These are phyloP conservation scores for Nymphaea thermarum DNA, from an alignment of 164 flowering plant species.

Conservation along the genomic window DNA sequence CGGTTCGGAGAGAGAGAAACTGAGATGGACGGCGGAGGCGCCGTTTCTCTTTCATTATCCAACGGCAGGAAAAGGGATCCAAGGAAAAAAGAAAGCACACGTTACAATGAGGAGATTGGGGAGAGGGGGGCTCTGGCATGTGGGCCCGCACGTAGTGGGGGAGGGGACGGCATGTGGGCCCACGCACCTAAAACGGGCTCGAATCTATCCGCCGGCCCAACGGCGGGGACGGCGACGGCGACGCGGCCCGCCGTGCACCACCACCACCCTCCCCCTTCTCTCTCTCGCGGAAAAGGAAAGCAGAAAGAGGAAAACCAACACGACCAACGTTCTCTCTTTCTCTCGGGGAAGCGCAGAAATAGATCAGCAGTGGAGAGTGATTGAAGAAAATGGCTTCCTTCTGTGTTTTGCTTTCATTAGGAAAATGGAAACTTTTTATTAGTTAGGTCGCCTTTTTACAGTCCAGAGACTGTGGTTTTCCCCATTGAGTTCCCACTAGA, in stretches of 20 bases:
- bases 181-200: not conserved
- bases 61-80: no score
- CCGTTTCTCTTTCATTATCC: not conserved
- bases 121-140: not conserved
- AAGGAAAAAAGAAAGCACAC: not conserved
- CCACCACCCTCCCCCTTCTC: not conserved
- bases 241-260: not conserved
- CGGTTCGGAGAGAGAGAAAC: not conserved
- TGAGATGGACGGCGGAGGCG: not conserved
- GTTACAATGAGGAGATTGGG: not conserved
- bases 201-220: not conserved
- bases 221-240: not conserved
- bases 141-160: not conserved
- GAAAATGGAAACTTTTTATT: no score
- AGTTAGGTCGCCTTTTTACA: not conserved
- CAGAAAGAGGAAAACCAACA: no score
- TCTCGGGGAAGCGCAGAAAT: no score
- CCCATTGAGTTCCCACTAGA: no score
- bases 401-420: not conserved
- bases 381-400: not conserved
- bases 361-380: not conserved
- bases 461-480: not conserved
- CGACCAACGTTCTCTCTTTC: no score
- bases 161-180: not conserved
- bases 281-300: no score